Base-by-base conservation (phyloP, 164 flowering plant genomes). In the Saururus chinensis region DNA sequence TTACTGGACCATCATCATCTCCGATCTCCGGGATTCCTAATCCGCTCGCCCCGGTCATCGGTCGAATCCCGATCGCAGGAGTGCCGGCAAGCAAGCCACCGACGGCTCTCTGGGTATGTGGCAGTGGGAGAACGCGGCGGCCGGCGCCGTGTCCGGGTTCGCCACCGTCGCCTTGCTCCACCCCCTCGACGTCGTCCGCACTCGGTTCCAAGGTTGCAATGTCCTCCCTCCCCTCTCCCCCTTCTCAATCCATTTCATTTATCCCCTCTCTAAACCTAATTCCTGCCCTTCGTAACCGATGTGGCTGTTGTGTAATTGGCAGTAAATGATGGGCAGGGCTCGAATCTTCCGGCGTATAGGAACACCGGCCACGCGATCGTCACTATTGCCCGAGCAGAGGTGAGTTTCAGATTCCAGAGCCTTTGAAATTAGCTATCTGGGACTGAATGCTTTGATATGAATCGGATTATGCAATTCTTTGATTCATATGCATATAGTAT, bases 161-260 rank as follows among this genome's bases (percentile, higher is more conserved):
- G 88, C 92, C 58, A 90, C 97, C 25, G 97, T 87, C 45, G 89
- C 91, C 57, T 71, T 73, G 64, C 77, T 85, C 73, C 95, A 93
- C 41, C 99, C 99, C 8, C 97, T 93, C 56, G 99, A 93, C 70
- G 96, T 92, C 61, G 93, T 93, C 65, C 97, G 99, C 48, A 88
- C 93, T 13, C 75, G 99, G 35, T 93, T 93, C 54, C 95, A 87
- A 85, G 99, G 98, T 84, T 51, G 16, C 25, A 22, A 0, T n/a
- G n/a, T 56, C 4, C 20, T 59, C 68, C 55, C 41, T 66, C 37
- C 26, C 42, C 56, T 53, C 13, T 54, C 26, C 22, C 10, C 30
- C 19, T n/a, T 19, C 7, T n/a, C 24, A 14, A 54, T 23, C 52
- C 17, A 7, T 55, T 5, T 23, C 30, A 16, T 55, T n/a, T n/a